These are phyloP conservation scores for Urtica urens DNA, from an alignment of 306 rosid genomes.

Conservation along the genomic window DNA sequence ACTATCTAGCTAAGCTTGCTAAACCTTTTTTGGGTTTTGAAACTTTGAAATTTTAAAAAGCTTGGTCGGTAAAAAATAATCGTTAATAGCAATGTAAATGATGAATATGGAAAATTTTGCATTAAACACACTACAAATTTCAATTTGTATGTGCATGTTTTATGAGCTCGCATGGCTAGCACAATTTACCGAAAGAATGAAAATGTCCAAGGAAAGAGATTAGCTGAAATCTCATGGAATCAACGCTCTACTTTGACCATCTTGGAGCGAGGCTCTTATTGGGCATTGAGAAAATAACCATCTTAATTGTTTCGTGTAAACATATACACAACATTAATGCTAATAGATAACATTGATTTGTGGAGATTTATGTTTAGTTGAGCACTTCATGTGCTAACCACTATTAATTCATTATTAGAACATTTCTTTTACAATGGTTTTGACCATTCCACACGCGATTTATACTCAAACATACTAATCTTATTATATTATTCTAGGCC, in stretches of 20 bases:
- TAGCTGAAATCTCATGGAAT: background rate
- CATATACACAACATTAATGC: no score
- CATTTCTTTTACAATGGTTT: background rate
- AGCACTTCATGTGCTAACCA: constrained; percentile 10
- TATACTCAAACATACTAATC: background rate
- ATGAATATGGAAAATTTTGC: constrained; percentile 9
- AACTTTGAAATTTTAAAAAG: constrained; percentile 19
- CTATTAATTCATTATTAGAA: constrained; percentile 8
- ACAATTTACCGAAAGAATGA: background rate
- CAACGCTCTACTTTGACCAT: constrained; percentile 9
- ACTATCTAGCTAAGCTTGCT: constrained; percentile 7
- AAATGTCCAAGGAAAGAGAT: background rate
- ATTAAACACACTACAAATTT: constrained; percentile 18
- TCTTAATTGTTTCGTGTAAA: background rate
- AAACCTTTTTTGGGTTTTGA: constrained; percentile 4
- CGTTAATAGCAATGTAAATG: background rate
- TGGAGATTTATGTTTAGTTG: background rate
- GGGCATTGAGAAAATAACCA: constrained; percentile 6
- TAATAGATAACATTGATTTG: background rate
- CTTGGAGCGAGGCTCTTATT: constrained; percentile 12
- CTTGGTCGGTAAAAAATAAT: background rate
- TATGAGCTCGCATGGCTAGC: no score
- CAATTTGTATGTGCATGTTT: constrained; percentile 1
- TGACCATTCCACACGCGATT: constrained; percentile 4
- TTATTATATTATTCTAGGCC: background rate